phyloP scores from a whole-genome alignment of 768 basidiomycete genomes.

The Gyrodon lividus region DNA sequence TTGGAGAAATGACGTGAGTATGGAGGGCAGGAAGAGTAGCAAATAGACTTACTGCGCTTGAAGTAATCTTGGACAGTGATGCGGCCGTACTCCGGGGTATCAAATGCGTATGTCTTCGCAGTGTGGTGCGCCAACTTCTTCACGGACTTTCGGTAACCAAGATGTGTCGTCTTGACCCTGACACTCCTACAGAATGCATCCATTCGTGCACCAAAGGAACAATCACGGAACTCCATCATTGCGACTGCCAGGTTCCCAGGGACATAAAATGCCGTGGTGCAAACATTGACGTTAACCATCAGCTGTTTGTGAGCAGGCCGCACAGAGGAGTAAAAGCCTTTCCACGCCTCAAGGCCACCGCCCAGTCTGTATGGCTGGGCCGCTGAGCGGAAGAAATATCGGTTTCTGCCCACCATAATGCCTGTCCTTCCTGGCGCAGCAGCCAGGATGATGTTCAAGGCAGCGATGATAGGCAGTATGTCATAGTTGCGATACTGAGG shows the following conservation, averaged over 20 bases:
- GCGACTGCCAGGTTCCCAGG: slow-evolving; percentile 43
- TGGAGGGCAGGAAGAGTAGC: neutral
- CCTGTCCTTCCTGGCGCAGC: slow-evolving; percentile 46
- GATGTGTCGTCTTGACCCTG: slow-evolving; percentile 62
- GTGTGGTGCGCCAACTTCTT: slow-evolving; percentile 47
- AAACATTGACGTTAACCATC: slow-evolving; percentile 58
- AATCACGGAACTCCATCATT: slow-evolving; percentile 41
- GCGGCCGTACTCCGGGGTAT: slow-evolving; percentile 38
- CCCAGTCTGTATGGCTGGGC: slow-evolving; percentile 36
- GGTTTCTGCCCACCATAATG: slow-evolving; percentile 51
- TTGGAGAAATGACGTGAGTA: slow-evolving; percentile 18
- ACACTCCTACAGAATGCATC: slow-evolving; percentile 66
- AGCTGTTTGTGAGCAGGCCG: slow-evolving; percentile 41
- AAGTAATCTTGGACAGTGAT: slow-evolving; percentile 52
- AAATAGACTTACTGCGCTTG: slow-evolving; percentile 37
- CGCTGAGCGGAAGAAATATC: slow-evolving; percentile 47
- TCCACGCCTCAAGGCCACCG: slow-evolving; percentile 61
- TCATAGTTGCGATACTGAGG: slow-evolving; percentile 44
- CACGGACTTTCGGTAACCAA: slow-evolving; percentile 75
- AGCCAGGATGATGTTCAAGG: slow-evolving; percentile 50
- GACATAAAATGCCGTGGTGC: slow-evolving; percentile 46
- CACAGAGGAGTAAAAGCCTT: slow-evolving; percentile 44
- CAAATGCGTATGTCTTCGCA: slow-evolving; percentile 41
- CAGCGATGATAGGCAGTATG: slow-evolving; percentile 45
- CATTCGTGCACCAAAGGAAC: slow-evolving; percentile 58